Base-by-base conservation (phyloP, 306 rosid genomes). In the Boehmeria nivea region DNA sequence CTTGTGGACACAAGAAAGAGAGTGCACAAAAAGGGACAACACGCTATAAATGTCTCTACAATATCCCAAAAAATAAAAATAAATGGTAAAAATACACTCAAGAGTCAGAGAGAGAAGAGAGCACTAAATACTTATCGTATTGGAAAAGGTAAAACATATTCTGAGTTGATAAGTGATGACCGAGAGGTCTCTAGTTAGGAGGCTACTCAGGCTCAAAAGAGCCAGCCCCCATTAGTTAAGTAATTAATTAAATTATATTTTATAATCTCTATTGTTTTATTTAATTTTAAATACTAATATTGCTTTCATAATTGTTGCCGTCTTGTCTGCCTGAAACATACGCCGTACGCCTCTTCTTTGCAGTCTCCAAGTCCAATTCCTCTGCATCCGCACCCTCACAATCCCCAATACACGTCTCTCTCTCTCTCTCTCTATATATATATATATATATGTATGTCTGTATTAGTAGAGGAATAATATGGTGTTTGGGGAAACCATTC, bases 321-420 rank as follows among this genome's bases (percentile, higher is more conserved):
- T 70, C 60, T 70, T 73, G 78, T 76, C 81, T 70, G 55, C 43
- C 66, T 28, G 76, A 49, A 70, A 61, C 78, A 63, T 57, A 68
- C 57, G 75, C 72, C 78, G 79, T 77, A 74, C 78, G 74, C 68
- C 48, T 67, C 59, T 31, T 31, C 71, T 57, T 61, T 62, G 57
- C 21, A 57, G 61, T 65, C 68, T 68, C 66, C 50, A 51, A 33
- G 42, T 70, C 66, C 69, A 51, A 33, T 48, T 70, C 66, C 69
- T 40, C 61, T 54, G 57, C 26, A 16, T 16, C 60, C 28, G 31
- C 44, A 36, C 61, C 53, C 6, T 44, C 50, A 33, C 54, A 21
- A 17, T 15, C 15, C 25, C 54, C 43, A 19, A 59, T 12, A 17
- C 23, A n/a, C n/a, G n/a, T n/a, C n/a, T n/a, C n/a, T n/a, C n/a